phyloP scores from a whole-genome alignment of 106 monocot species.

The Xerophyta viscosa region DNA sequence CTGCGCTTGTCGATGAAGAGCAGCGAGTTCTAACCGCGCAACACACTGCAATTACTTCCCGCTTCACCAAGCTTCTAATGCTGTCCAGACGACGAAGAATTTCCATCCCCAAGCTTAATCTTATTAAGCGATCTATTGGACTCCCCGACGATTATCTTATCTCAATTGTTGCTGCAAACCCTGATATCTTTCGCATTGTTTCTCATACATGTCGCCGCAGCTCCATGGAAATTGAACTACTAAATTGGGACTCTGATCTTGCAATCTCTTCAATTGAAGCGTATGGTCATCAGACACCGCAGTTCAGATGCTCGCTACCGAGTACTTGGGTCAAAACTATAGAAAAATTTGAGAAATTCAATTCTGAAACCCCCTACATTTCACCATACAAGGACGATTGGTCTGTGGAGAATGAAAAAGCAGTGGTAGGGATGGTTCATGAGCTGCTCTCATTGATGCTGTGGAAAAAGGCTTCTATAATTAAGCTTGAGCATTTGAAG shows the following conservation, averaged over 20 bases:
- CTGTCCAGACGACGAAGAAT: constrained; percentile 48
- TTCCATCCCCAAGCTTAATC: constrained; percentile 59
- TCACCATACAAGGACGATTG: constrained; percentile 49
- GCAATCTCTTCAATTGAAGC: constrained; percentile 56
- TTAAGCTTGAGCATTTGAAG: constrained; percentile 77
- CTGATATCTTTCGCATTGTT: constrained; percentile 52
- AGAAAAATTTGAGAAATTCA: constrained; percentile 58
- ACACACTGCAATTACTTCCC: constrained; percentile 35
- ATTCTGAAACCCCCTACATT: constrained; percentile 39
- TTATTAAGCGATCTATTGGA: constrained; percentile 62
- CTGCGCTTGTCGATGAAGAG: constrained; percentile 62
- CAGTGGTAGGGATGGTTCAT: constrained; percentile 55
- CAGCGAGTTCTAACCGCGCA: constrained; percentile 14
- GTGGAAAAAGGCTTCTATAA: constrained; percentile 89
- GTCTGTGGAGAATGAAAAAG: constrained; percentile 34
- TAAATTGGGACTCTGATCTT: constrained; percentile 45
- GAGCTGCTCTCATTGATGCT: constrained; percentile 78
- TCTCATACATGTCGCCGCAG: constrained; percentile 32
- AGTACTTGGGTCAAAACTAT: constrained; percentile 48
- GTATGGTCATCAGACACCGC: constrained; percentile 18
- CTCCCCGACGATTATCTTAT: constrained; percentile 78
- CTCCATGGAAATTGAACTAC: constrained; percentile 82
- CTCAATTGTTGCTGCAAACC: constrained; percentile 37
- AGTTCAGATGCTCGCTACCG: constrained; percentile 54
- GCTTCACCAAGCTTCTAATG: constrained; percentile 82